Percentiles rank a stretch among this genome's conserved stretches.
These are phyloP conservation scores for Decorospora gaudefroyi DNA, from an alignment of 2,329 filamentous ascomycete genomes.

Conservation along the genomic window DNA sequence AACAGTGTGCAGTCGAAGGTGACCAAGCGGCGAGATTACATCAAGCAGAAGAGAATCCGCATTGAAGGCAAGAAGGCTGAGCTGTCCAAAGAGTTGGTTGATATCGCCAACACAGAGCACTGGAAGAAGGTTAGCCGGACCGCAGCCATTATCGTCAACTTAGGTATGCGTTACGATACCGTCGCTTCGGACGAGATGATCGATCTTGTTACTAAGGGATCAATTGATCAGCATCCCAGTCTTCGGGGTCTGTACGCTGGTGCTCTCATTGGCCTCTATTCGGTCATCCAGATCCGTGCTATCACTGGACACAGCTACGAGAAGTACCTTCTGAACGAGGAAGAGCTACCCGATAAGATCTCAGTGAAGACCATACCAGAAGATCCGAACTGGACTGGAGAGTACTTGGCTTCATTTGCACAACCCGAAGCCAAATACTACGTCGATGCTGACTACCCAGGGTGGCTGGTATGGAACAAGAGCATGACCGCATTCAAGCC, in stretches of 20 bases:
- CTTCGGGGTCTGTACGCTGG: conserved; percentile 80
- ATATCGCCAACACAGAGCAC: conserved; percentile 76
- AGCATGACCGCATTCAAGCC: conserved; percentile 78
- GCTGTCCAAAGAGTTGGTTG: conserved; percentile 79
- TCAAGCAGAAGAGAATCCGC: conserved; percentile 71
- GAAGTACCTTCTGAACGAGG: conserved; percentile 81
- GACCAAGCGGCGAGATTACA: conserved; percentile 69
- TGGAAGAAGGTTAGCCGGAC: conserved; percentile 96
- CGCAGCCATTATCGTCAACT: conserved; percentile 85
- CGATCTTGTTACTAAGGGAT: conserved; percentile 77
- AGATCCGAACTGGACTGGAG: conserved; percentile 76
- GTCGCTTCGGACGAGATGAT: conserved; percentile 82
- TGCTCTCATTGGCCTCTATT: conserved; percentile 75
- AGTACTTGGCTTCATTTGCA: conserved; percentile 77
- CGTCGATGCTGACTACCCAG: conserved; percentile 87
- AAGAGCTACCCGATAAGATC: conserved; percentile 76
- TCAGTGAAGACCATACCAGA: conserved; percentile 70
- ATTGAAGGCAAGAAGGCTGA: conserved; percentile 84
- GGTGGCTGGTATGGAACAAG: conserved; percentile 96
- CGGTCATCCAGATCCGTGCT: conserved; percentile 83
- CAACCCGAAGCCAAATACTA: conserved; percentile 81
- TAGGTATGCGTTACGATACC: conserved; percentile 88
- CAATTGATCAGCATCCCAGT: conserved; percentile 88
- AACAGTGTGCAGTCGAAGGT: conserved; percentile 66
- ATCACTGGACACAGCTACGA: conserved; percentile 84